Conservation (phyloP, 495 filamentous ascomycete species). For the Lasiosphaeria ovina region DNA sequence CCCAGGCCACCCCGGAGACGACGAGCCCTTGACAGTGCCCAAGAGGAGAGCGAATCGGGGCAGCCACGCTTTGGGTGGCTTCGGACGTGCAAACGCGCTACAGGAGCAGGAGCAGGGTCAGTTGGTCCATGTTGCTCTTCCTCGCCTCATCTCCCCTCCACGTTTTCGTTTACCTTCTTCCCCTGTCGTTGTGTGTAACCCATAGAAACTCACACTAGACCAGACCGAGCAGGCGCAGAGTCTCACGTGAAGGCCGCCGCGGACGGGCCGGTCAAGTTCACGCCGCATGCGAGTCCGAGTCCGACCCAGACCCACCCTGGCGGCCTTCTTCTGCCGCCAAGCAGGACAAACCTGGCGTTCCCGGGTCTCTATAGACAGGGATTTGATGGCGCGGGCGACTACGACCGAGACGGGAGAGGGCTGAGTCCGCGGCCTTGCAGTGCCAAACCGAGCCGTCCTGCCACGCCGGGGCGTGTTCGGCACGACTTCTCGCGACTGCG, state of each 20-base stretch:
- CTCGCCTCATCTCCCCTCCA: too few species aligned
- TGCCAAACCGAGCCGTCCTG: not conserved
- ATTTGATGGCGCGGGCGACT: not conserved
- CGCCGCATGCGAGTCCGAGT: too few species aligned
- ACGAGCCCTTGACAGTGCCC: slow-evolving; percentile 23
- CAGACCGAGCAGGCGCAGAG: too few species aligned
- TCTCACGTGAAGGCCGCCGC: too few species aligned
- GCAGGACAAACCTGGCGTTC: not conserved
- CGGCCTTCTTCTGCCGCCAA: not conserved
- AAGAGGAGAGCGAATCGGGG: slow-evolving; percentile 27
- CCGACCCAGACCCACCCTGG: not conserved
- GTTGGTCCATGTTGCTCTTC: not conserved
- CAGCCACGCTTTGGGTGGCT: not conserved
- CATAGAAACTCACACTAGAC: too few species aligned
- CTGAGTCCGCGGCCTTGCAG: not conserved
- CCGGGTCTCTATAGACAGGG: not conserved
- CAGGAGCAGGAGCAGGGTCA: not conserved
- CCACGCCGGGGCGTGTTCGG: not conserved
- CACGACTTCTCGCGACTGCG: slow-evolving; percentile 5
- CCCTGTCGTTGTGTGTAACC: too few species aligned
- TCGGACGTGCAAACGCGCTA: not conserved
- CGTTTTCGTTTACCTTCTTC: too few species aligned
- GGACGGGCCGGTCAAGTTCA: too few species aligned
- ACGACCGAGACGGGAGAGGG: not conserved
- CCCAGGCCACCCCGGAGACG: slow-evolving; percentile 15